A percentile compares a stretch with the other conserved stretches of the same genome.
Evolutionary conservation across 2,329 filamentous ascomycete species (phyloP).

Genomic region (Diaporthe sp.): DNA sequence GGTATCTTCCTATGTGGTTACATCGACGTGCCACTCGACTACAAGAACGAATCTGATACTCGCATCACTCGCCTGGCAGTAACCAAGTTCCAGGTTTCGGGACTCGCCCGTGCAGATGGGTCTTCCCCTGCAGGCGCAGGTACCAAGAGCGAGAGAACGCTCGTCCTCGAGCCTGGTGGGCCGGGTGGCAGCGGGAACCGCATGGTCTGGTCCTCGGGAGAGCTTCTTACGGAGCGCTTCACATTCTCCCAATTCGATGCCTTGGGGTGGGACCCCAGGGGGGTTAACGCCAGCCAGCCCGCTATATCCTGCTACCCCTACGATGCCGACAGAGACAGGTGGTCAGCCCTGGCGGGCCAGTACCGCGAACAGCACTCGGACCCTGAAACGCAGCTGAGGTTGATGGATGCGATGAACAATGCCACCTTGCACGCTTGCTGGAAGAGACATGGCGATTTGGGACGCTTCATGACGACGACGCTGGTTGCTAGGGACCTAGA

Average conservation of each 20-base stretch:
- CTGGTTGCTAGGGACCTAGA: constrained; percentile 64
- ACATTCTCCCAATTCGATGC: constrained; percentile 61
- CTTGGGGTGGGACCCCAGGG: constrained; percentile 68
- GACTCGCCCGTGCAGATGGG: constrained; percentile 51
- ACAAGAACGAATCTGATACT: constrained; percentile 58
- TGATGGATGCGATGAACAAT: constrained; percentile 62
- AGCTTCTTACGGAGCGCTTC: constrained; percentile 56
- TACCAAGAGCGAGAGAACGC: constrained; percentile 60
- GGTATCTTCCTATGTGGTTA: constrained; percentile 65
- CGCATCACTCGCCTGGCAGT: constrained; percentile 63
- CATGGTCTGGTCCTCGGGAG: constrained; percentile 56
- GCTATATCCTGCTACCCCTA: constrained; percentile 61
- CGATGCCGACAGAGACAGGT: constrained; percentile 61
- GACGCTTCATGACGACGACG: constrained; percentile 61
- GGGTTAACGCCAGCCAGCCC: constrained; percentile 63
- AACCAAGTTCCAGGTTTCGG: constrained; percentile 64
- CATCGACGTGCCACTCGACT: constrained; percentile 63
- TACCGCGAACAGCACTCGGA: constrained; percentile 55
- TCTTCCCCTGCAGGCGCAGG: constrained; percentile 42
- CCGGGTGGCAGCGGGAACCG: constrained; percentile 63
- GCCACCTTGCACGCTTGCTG: constrained; percentile 60
- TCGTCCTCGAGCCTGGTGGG: constrained; percentile 66
- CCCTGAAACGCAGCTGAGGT: constrained; percentile 55
- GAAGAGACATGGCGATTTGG: constrained; percentile 59
- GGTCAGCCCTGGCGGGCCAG: constrained; percentile 56